Evolutionary conservation across 2,329 filamentous ascomycete species (phyloP), one percentile per base, ranked within the genome.

Genomic region (Fusarium austroafricanum): DNA sequence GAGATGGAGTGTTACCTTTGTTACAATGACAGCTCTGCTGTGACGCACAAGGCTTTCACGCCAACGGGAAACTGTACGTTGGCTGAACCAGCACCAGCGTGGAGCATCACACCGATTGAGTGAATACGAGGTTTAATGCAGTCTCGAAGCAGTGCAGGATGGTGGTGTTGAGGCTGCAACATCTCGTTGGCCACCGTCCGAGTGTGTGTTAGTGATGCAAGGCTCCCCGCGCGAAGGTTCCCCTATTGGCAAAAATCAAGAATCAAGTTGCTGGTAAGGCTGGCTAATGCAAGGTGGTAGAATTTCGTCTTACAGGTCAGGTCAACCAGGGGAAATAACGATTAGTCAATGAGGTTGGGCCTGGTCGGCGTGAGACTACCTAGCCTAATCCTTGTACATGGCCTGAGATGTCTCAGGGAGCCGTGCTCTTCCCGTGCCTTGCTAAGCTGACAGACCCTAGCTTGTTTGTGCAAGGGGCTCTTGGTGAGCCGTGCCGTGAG

Each of bases 101-200:
- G 46, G 42, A 57, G 56, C 49, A 68, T 60, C 63, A 64, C 65
- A 68, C 65, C 52, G 46, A 47, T 55, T 33, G 44, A 47, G 38
- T 29, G 55, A 68, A 68, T 68, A 68, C 65, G 65, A 68, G 61
- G 55, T 67, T 61, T 60, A 38, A 51, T 65, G 62, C 62, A 65
- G 33, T 45, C 20, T 15, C 40, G 15, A 23, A 51, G 26, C n/a
- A n/a, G 42, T 44, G 31, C 42, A 33, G 7, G 10, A 31, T 26
- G 29, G 10, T 58, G 60, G 59, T 59, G 59, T 49, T 53, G 60
- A 31, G 21, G 55, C 33, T 55, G 55, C 62, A 42, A 45, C n/a
- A 42, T 55, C 43, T 66, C 61, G 61, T 66, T 69, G 65, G 65
- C 54, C 46, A 61, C 55, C 49, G 58, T 61, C 10, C 10, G 23